A percentile compares a stretch with the other conserved stretches of the same genome.
Conservation (phyloP, 2,329 filamentous ascomycete genomes). For the Drechslerella dactyloides region DNA sequence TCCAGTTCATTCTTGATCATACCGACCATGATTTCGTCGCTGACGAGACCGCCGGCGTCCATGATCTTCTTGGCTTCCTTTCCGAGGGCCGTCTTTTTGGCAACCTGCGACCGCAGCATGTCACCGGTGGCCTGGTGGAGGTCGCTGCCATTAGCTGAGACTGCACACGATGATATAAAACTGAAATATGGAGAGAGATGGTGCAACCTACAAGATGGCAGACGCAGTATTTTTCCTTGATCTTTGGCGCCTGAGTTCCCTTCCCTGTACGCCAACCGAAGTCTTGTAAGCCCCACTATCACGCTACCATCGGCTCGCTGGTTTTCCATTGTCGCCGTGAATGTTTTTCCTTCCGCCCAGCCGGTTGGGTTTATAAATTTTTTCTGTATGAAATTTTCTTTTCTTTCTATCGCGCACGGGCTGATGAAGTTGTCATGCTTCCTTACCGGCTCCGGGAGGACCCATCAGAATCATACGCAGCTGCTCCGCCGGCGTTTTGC, state of each 20-base stretch:
- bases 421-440: slow-evolving; percentile 8
- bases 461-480: slow-evolving; percentile 98
- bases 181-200: slow-evolving; percentile 11
- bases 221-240: slow-evolving; percentile 97
- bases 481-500: slow-evolving; percentile 65
- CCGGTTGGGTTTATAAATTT: background rate
- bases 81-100: slow-evolving; percentile 93
- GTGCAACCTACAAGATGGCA: slow-evolving; percentile 82
- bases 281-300: slow-evolving; percentile 51
- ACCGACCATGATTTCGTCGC: slow-evolving; percentile 98
- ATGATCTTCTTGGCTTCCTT: slow-evolving; percentile 99
- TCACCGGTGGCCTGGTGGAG: slow-evolving; percentile 83
- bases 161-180: background rate
- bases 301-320: slow-evolving; percentile 1
- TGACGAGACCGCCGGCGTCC: slow-evolving; percentile 96
- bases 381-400: background rate
- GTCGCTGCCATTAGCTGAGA: background rate
- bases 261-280: slow-evolving; percentile 70
- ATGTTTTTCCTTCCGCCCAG: background rate
- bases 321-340: background rate
- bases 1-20: slow-evolving; percentile 99
- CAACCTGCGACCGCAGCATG: slow-evolving; percentile 98
- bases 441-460: slow-evolving; percentile 92
- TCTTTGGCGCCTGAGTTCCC: slow-evolving; percentile 95
- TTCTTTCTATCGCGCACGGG: background rate